Percentiles rank a stretch among this genome's conserved stretches.
Evolutionary conservation across 2,329 filamentous ascomycete species (phyloP).

Genomic region (Claviceps sp.): DNA sequence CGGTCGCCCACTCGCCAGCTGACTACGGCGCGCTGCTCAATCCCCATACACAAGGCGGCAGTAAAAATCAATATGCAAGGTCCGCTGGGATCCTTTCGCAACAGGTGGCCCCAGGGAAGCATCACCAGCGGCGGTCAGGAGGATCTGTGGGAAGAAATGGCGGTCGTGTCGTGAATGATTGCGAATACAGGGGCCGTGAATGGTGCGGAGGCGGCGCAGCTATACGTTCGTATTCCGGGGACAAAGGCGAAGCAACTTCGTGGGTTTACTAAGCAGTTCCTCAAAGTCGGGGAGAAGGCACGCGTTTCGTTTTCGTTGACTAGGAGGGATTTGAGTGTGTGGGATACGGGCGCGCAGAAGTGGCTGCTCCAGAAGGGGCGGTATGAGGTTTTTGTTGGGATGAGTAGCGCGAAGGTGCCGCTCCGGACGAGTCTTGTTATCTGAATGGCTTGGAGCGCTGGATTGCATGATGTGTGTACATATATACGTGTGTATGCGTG

Average conservation of each 20-base stretch:
- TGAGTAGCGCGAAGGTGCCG: slow-evolving; percentile 34
- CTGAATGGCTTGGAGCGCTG: slow-evolving; percentile 3
- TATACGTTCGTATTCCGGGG: slow-evolving; percentile 33
- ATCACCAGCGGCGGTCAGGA: slow-evolving; percentile 30
- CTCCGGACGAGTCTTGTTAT: slow-evolving; percentile 26
- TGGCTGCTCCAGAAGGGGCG: slow-evolving; percentile 39
- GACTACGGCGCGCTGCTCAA: slow-evolving; percentile 38
- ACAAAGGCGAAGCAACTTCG: slow-evolving; percentile 44
- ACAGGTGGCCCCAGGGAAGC: slow-evolving; percentile 24
- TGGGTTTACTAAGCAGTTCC: slow-evolving; percentile 47
- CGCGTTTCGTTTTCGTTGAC: slow-evolving; percentile 40
- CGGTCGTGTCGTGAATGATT: slow-evolving; percentile 24
- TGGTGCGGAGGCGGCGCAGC: slow-evolving; percentile 34
- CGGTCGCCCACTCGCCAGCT: slow-evolving; percentile 39
- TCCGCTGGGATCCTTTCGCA: slow-evolving; percentile 10
- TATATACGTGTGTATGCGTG: neutral
- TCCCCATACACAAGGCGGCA: slow-evolving; percentile 30
- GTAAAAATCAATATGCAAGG: slow-evolving; percentile 27
- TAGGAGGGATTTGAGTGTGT: slow-evolving; percentile 53
- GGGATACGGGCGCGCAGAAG: slow-evolving; percentile 47
- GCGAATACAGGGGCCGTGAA: slow-evolving; percentile 27
- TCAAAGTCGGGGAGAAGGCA: slow-evolving; percentile 31
- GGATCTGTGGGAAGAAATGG: slow-evolving; percentile 35
- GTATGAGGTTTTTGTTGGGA: slow-evolving; percentile 32
- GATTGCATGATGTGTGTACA: neutral